phyloP scores from a whole-genome alignment of 192 early-diverging fungal species.

The Geranomyces michiganensis region DNA sequence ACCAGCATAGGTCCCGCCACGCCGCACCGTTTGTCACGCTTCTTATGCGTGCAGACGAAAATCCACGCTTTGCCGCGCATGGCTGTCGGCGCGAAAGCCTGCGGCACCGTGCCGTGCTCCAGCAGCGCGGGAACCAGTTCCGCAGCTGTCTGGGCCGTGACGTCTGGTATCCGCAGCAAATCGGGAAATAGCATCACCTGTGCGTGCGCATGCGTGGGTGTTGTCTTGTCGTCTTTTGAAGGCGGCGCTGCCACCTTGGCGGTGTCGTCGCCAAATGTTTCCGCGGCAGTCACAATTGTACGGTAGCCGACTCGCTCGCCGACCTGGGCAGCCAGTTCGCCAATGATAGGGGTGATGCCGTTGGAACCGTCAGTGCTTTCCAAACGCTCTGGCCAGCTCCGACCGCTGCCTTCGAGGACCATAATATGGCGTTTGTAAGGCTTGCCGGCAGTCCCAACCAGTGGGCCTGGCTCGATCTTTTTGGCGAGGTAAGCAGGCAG shows the following conservation, averaged over 20 bases:
- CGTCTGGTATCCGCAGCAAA: not conserved
- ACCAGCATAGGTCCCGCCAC: constrained; percentile 63
- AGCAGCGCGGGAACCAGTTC: constrained; percentile 14
- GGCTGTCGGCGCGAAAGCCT: constrained; percentile 1
- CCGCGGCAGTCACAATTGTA: constrained; percentile 44
- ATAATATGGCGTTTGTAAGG: constrained; percentile 55
- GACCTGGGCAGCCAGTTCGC: not conserved
- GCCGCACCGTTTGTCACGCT: constrained; percentile 68
- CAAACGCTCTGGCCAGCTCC: constrained; percentile 42
- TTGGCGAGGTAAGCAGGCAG: constrained; percentile 43
- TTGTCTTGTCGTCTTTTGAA: no score
- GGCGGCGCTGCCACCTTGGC: no score
- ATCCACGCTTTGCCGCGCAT: constrained; percentile 42
- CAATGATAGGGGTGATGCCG: not conserved
- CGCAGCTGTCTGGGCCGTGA: not conserved
- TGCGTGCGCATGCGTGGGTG: not conserved
- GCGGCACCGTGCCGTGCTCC: not conserved
- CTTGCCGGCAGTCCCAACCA: constrained; percentile 44
- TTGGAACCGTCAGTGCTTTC: constrained; percentile 29
- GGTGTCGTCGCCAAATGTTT: constrained; percentile 14
- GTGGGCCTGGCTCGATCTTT: constrained; percentile 39
- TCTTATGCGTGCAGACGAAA: constrained; percentile 66
- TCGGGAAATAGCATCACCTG: constrained; percentile 20
- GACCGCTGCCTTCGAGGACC: constrained; percentile 33
- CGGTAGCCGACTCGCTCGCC: constrained; percentile 12